phyloP scores from a whole-genome alignment of 2,329 filamentous ascomycete genomes.

The Diplodia scrobiculata region DNA sequence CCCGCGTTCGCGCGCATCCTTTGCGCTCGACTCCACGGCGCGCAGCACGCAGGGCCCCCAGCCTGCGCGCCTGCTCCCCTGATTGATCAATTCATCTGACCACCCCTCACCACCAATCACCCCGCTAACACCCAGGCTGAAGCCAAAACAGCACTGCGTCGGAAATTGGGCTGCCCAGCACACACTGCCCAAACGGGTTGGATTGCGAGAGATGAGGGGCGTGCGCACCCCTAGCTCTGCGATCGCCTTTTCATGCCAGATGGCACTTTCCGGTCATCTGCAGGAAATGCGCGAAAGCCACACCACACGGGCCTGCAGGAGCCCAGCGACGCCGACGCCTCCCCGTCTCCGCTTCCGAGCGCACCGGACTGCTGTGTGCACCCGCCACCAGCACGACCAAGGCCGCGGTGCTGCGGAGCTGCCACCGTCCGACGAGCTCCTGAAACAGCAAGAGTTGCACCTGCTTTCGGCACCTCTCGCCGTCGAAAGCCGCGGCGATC shows the following conservation, averaged over 20 bases:
- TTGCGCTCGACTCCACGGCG: not conserved
- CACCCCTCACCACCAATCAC: slow-evolving; percentile 21
- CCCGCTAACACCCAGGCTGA: slow-evolving; percentile 10
- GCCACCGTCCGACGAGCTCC: not conserved
- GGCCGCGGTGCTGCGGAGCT: not conserved
- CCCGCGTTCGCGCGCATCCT: slow-evolving; percentile 18
- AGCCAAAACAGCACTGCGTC: slow-evolving; percentile 12
- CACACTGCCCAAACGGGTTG: slow-evolving; percentile 9
- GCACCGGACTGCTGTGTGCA: not conserved
- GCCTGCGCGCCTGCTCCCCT: slow-evolving; percentile 4
- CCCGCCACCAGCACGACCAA: not conserved
- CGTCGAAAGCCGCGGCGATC: not conserved
- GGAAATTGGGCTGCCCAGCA: slow-evolving; percentile 7
- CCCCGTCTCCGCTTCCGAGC: slow-evolving; percentile 1
- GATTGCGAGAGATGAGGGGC: slow-evolving; percentile 18
- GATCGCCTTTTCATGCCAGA: slow-evolving; percentile 12
- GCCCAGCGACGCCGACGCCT: not conserved
- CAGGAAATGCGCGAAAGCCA: slow-evolving; percentile 3
- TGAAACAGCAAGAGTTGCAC: not conserved
- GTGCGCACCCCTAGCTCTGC: not conserved
- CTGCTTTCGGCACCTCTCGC: not conserved
- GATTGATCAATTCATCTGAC: slow-evolving; percentile 28
- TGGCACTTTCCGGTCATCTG: not conserved
- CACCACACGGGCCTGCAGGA: not conserved
- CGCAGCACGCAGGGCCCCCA: slow-evolving; percentile 20